Percentiles rank a stretch among this genome's conserved stretches.
These are phyloP conservation scores for Yamadazyma conglobata DNA, from an alignment of 1,139 yeast genomes.

Conservation along the genomic window DNA sequence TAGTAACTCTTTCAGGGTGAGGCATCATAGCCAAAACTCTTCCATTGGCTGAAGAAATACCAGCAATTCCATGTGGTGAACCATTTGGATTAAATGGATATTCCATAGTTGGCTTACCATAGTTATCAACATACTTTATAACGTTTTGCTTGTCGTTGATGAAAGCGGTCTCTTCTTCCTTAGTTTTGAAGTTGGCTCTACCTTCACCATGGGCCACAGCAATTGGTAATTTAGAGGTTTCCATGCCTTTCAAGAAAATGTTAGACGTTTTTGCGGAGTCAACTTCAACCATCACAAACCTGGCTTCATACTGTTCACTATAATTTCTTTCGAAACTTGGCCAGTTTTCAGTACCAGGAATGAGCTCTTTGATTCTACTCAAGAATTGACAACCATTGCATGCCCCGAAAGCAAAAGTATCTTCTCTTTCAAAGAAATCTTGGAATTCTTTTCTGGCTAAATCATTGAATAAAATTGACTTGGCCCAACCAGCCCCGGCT, in stretches of 20 bases:
- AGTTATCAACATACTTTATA: conserved; percentile 83
- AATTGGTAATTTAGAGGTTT: conserved; percentile 87
- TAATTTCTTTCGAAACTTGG: conserved; percentile 90
- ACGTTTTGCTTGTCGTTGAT: conserved; percentile 50
- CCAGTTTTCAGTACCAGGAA: conserved; percentile 97
- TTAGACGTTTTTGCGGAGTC: conserved; percentile 50
- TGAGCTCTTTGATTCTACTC: conserved; percentile 79
- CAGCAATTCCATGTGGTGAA: conserved; percentile 89
- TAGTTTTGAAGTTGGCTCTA: conserved; percentile 64
- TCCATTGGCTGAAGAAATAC: conserved; percentile 85
- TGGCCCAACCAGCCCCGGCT: conserved; percentile 99
- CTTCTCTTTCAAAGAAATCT: conserved; percentile 78
- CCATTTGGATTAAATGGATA: conserved; percentile 98
- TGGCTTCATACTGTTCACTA: conserved; percentile 96
- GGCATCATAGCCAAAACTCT: conserved; percentile 99
- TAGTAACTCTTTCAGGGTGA: conserved; percentile 93
- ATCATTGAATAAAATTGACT: conserved; percentile 86
- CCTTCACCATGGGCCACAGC: conserved; percentile 99
- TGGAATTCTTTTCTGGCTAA: conserved; percentile 72
- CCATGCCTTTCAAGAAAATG: conserved; percentile 85
- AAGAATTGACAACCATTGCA: conserved; percentile 99
- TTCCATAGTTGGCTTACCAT: conserved; percentile 74
- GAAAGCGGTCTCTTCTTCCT: conserved; percentile 41
- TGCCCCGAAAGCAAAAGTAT: conserved; percentile 98
- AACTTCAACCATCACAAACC: conserved; percentile 87